Percentiles rank a stretch among this genome's conserved stretches.
Conservation (phyloP, 257 asterid species). For the Gentiana straminea region DNA sequence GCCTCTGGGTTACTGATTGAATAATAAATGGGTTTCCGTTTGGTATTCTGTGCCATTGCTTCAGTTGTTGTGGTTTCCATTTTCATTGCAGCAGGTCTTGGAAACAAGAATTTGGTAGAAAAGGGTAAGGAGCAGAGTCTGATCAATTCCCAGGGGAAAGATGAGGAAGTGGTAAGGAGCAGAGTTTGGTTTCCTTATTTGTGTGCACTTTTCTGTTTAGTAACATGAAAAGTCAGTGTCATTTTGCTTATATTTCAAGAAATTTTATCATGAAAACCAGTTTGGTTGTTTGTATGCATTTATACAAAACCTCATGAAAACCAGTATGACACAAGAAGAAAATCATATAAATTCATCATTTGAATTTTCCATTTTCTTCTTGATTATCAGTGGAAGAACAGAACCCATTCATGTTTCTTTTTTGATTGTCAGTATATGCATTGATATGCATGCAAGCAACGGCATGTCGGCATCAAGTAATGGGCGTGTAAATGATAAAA, state of each 20-base stretch:
- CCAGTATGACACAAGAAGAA: neutral
- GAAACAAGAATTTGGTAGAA: slow-evolving; percentile 28
- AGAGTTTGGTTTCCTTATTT: neutral
- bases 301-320: neutral
- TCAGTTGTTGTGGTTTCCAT: slow-evolving; percentile 31
- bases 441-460: no score
- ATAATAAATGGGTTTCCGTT: slow-evolving; percentile 31
- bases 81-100: slow-evolving; percentile 26
- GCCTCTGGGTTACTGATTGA: slow-evolving; percentile 35
- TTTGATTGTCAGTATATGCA: no score
- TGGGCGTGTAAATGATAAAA: no score
- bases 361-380: no score
- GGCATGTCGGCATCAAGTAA: no score
- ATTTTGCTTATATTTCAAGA: neutral
- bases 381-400: no score
- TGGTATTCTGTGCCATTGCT: slow-evolving; percentile 26
- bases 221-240: neutral
- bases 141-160: slow-evolving; percentile 31
- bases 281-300: neutral
- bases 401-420: no score
- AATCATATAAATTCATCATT: no score
- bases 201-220: neutral
- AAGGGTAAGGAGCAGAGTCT: slow-evolving; percentile 32
- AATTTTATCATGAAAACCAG: no score
- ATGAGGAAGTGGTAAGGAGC: slow-evolving; percentile 42